Evolutionary conservation across 2,329 filamentous ascomycete genomes (phyloP), one percentile per base, ranked within the genome.

Genomic region (Sporothrix humicola): DNA sequence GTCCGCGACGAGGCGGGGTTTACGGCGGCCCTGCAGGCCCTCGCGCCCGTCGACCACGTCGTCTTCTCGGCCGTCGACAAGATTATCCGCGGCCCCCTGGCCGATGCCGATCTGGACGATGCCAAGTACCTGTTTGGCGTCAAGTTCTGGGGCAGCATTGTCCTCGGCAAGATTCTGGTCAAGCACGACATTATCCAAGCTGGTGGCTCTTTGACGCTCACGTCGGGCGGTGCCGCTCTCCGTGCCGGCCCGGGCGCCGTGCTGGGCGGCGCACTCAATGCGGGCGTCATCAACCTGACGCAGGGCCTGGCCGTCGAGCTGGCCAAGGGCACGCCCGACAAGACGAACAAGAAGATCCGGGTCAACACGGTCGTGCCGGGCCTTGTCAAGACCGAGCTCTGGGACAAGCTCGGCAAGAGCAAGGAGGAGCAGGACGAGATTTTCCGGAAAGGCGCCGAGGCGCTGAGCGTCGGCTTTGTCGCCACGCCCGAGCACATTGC

Each of bases 141-240:
- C 65, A 83, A 83, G 75, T 83, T 83, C 74, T 83, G 81, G 82
- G 82, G 82, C 17, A 79, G 80, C 26, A 76, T 83, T 3, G 75
- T 80, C 0, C 77, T 81, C 10, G 81, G 78, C 15, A 83, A 83
- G 78, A 79, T 81, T 0, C 75, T 82, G 15, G 78, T 78, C 15
- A 81, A 80, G 75, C 74, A 82, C 76, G 79, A 82, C 69, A 81
- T 83, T 63, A 77, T 83, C 73, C 77, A 73, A 20, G 75, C 78
- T 0, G 81, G 82, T 20, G 81, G 82, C 23, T 83, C 81, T 0
- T 76, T 83, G 15, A 82, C 80, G 9, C 78, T 83, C 3, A 83
- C 82, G 0, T 82, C 81, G 0, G 82, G 81, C 20, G 78, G 77
- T 1, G 81, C 81, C 7, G 82, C 80, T 2, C 72, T 81, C 71